Conservation (phyloP, 805 yeast species). For the Sugiyamaella marilandica region DNA sequence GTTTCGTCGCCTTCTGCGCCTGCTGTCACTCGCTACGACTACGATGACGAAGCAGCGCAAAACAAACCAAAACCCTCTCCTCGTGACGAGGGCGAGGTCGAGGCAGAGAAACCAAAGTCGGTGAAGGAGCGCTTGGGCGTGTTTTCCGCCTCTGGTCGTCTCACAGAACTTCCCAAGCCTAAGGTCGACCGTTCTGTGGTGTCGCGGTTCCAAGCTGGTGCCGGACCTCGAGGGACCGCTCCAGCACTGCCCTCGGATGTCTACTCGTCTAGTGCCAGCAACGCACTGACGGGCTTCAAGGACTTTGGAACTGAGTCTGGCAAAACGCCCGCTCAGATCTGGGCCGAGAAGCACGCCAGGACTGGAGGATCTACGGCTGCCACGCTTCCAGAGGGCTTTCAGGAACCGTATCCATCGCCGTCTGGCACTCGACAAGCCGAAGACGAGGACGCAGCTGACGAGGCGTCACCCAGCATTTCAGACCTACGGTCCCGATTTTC, state of each 20-base stretch:
- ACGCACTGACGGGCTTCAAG: slow-evolving; percentile 37
- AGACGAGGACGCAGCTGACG: slow-evolving; percentile 11
- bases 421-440: slow-evolving; percentile 17
- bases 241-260: slow-evolving; percentile 24
- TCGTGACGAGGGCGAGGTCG: slow-evolving; percentile 15
- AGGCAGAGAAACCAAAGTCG: slow-evolving; percentile 24
- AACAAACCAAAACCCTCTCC: slow-evolving; percentile 19
- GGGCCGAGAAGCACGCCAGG: slow-evolving; percentile 89
- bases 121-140: slow-evolving; percentile 32
- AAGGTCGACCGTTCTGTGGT: slow-evolving; percentile 37
- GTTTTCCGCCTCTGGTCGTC: slow-evolving; percentile 44
- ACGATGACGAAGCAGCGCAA: slow-evolving; percentile 17
- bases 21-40: slow-evolving; percentile 9
- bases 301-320: slow-evolving; percentile 64
- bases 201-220: slow-evolving; percentile 24
- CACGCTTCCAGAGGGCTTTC: slow-evolving; percentile 25
- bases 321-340: slow-evolving; percentile 88
- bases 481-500: slow-evolving; percentile 12
- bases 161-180: slow-evolving; percentile 61
- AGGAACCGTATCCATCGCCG: slow-evolving; percentile 17
- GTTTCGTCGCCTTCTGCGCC: slow-evolving; percentile 6
- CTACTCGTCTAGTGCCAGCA: slow-evolving; percentile 34
- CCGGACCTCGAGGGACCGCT: slow-evolving; percentile 34
- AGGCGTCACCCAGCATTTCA: slow-evolving; percentile 17
- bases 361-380: slow-evolving; percentile 27